Evolutionary conservation across 345 rosid genomes (phyloP).

Genomic region (Microcos paniculata): DNA sequence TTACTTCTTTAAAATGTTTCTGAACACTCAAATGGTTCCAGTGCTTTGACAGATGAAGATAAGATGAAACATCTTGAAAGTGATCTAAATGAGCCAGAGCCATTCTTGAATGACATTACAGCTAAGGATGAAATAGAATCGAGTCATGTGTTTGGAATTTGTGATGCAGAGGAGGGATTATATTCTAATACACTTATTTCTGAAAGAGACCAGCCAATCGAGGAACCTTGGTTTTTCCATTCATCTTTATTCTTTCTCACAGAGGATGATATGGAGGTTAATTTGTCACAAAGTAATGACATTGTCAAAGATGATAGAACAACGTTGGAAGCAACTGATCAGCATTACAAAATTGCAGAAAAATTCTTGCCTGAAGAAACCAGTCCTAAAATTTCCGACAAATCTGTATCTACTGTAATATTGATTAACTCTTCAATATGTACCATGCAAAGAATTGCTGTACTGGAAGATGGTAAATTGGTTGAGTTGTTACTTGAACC

Average conservation of each 20-base stretch:
- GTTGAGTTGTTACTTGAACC: slow-evolving; percentile 94
- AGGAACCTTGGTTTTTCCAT: slow-evolving; percentile 86
- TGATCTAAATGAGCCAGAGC: slow-evolving; percentile 30
- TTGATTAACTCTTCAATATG: slow-evolving; percentile 88
- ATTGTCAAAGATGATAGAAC: slow-evolving; percentile 30
- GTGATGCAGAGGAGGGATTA: slow-evolving; percentile 27
- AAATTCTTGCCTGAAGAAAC: slow-evolving; percentile 49
- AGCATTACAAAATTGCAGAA: slow-evolving; percentile 38
- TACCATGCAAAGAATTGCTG: slow-evolving; percentile 95
- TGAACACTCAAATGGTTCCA: slow-evolving; percentile 92
- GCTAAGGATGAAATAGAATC: slow-evolving; percentile 33
- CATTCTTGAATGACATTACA: slow-evolving; percentile 35
- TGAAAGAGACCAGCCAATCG: slow-evolving; percentile 70
- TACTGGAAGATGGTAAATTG: slow-evolving; percentile 80
- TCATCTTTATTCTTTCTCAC: slow-evolving; percentile 29
- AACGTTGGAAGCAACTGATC: slow-evolving; percentile 27
- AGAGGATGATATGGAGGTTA: slow-evolving; percentile 28
- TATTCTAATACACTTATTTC: slow-evolving; percentile 29
- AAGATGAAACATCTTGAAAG: slow-evolving; percentile 29
- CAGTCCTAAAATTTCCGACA: slow-evolving; percentile 32
- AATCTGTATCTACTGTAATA: slow-evolving; percentile 56
- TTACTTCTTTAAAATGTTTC: slow-evolving; percentile 43
- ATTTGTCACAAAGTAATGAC: slow-evolving; percentile 26
- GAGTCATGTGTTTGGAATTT: slow-evolving; percentile 28
- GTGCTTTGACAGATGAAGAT: slow-evolving; percentile 88